Percentiles rank a stretch among this genome's conserved stretches.
Evolutionary conservation across 352 stramenopile species (phyloP).

Genomic region (Pythium sukuiense): DNA sequence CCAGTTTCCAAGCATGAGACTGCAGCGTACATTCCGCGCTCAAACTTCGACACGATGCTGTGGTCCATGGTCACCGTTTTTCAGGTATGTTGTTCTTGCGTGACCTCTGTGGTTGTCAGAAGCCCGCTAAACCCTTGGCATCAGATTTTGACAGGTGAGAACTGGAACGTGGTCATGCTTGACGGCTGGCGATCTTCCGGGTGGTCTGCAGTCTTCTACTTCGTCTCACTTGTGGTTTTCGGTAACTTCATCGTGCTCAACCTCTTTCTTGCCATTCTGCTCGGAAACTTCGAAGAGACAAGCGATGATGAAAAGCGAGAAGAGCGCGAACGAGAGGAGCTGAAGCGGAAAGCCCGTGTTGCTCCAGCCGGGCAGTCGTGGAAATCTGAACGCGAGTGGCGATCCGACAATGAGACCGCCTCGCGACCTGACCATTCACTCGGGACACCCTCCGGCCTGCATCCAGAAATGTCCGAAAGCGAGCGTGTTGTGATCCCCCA

Average conservation of each 20-base stretch:
- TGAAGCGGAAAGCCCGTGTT: slow-evolving; percentile 27
- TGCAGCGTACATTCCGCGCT: slow-evolving; percentile 17
- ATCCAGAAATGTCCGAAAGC: slow-evolving; percentile 3
- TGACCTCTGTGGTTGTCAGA: not conserved
- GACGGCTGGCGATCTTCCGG: slow-evolving; percentile 76
- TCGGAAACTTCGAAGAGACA: slow-evolving; percentile 87
- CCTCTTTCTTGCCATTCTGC: slow-evolving; percentile 91
- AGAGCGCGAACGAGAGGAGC: slow-evolving; percentile 34
- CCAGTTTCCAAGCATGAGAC: slow-evolving; percentile 34
- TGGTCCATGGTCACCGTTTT: slow-evolving; percentile 38
- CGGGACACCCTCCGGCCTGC: not conserved
- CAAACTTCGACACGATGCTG: slow-evolving; percentile 33
- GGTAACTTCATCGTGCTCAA: slow-evolving; percentile 92
- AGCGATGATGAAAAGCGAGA: slow-evolving; percentile 48
- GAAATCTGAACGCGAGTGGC: slow-evolving; percentile 23
- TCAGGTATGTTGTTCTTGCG: slow-evolving; percentile 71
- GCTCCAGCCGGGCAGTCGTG: slow-evolving; percentile 31
- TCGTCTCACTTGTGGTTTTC: slow-evolving; percentile 82
- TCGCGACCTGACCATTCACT: not conserved
- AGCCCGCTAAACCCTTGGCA: not conserved
- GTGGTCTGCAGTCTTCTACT: slow-evolving; percentile 69
- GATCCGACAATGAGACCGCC: slow-evolving; percentile 15
- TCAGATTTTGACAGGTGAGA: slow-evolving; percentile 91
- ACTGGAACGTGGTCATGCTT: slow-evolving; percentile 92
- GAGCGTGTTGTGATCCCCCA: slow-evolving; percentile 7